Evolutionary conservation across 192 early-diverging fungal species (phyloP).

Genomic region (Coemansia guatemalensis): DNA sequence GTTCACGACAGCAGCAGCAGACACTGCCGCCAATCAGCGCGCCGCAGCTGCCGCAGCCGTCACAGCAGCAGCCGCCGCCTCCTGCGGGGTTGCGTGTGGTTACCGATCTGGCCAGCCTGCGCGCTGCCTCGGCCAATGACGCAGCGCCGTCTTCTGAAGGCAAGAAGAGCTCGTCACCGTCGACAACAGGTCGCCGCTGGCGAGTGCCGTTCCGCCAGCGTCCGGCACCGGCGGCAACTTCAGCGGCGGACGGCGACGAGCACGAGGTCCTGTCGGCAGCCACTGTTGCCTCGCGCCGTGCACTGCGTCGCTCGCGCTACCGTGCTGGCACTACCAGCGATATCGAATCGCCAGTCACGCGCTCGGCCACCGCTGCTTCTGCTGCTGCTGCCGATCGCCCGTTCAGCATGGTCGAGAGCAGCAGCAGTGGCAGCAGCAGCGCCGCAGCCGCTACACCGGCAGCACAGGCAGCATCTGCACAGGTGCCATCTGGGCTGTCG

Average conservation of each 20-base stretch:
- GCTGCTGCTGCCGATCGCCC: conserved; percentile 27
- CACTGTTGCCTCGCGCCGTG: not conserved
- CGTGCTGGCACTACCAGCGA: conserved; percentile 54
- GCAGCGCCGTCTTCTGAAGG: conserved; percentile 22
- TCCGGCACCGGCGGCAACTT: not conserved
- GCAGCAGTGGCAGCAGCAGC: conserved; percentile 23
- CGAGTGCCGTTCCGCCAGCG: conserved; percentile 44
- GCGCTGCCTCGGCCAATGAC: not conserved
- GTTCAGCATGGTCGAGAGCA: conserved; percentile 50
- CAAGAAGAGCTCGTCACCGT: conserved; percentile 40
- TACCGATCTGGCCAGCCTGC: conserved; percentile 38
- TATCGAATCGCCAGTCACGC: conserved; percentile 37
- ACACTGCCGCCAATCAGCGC: not conserved
- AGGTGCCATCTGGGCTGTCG: not conserved
- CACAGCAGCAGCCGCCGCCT: not conserved
- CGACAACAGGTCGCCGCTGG: conserved; percentile 35
- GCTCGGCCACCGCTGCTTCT: conserved; percentile 11
- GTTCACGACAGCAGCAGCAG: conserved; percentile 1
- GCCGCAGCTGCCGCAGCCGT: conserved; percentile 11
- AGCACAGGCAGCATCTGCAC: not conserved
- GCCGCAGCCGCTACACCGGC: conserved; percentile 4
- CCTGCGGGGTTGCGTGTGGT: conserved; percentile 28
- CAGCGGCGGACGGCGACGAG: conserved; percentile 1
- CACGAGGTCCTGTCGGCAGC: not conserved
- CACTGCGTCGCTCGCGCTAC: conserved; percentile 32